phyloP scores from a whole-genome alignment of 352 stramenopile genomes.

The Phytophthora kernoviae region DNA sequence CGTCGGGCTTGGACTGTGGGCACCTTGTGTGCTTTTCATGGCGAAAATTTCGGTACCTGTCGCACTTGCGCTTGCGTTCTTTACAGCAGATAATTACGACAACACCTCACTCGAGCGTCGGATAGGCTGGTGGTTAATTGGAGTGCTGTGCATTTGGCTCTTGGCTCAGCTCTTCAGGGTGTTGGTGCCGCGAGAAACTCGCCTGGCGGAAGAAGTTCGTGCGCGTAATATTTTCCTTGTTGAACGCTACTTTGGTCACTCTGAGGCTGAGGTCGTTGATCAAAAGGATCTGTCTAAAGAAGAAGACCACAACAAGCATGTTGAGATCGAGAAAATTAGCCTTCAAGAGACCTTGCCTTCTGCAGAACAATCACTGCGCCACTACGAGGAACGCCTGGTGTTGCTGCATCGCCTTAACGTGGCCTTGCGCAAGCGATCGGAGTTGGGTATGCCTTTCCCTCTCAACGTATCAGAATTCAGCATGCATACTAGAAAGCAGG shows the following conservation, averaged over 20 bases:
- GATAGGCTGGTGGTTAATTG: constrained; percentile 39
- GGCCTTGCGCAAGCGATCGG: constrained; percentile 30
- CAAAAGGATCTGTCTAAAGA: constrained; percentile 5
- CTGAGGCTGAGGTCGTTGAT: constrained; percentile 9
- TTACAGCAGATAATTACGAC: constrained; percentile 35
- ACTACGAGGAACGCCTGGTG: constrained; percentile 40
- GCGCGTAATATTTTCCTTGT: constrained; percentile 48
- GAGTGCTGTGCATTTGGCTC: constrained; percentile 36
- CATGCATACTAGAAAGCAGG: neutral
- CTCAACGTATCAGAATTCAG: neutral
- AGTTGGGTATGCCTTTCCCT: constrained; percentile 5
- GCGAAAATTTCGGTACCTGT: constrained; percentile 35
- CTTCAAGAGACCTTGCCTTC: constrained; percentile 19
- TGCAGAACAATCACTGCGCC: constrained; percentile 12
- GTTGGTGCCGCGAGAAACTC: constrained; percentile 35
- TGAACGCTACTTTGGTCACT: constrained; percentile 52
- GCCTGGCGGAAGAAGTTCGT: constrained; percentile 19
- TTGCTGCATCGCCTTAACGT: constrained; percentile 46
- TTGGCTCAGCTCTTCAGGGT: constrained; percentile 43
- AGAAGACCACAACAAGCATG: neutral
- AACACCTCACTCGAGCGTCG: constrained; percentile 35
- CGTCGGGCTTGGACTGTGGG: constrained; percentile 33
- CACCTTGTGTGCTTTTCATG: constrained; percentile 34
- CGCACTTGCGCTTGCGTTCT: constrained; percentile 37
- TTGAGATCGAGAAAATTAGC: neutral